Evolutionary conservation across 305 asterid species (phyloP).

Genomic region (Lippia alba): DNA sequence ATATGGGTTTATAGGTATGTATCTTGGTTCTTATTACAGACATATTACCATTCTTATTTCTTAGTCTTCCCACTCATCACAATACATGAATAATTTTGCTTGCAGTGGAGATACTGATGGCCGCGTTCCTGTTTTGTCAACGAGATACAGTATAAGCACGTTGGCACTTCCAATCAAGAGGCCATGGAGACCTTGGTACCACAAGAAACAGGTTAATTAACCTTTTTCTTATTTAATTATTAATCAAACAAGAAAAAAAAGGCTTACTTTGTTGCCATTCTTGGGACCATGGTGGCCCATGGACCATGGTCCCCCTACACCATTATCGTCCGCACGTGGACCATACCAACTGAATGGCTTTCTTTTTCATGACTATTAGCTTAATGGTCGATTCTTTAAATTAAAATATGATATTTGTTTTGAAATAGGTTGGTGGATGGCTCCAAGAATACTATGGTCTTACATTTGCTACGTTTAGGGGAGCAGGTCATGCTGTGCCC

Average conservation of each 20-base stretch:
- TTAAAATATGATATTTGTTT: not conserved
- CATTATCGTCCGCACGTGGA: no score
- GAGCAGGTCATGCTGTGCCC: slow-evolving; percentile 97
- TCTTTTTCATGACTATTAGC: no score
- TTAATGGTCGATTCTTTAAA: not conserved
- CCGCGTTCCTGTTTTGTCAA: slow-evolving; percentile 86
- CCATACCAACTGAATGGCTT: no score
- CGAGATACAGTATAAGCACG: slow-evolving; percentile 79
- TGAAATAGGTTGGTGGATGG: slow-evolving; percentile 87
- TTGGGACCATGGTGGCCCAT: no score
- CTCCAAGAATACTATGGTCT: slow-evolving; percentile 84
- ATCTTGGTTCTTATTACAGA: not conserved
- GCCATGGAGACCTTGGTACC: slow-evolving; percentile 97
- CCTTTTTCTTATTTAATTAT: no score
- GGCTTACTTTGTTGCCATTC: no score
- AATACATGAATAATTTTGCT: not conserved
- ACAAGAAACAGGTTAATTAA: slow-evolving; percentile 73
- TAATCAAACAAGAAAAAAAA: no score
- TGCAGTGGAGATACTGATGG: slow-evolving; percentile 93
- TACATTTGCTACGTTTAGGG: slow-evolving; percentile 89
- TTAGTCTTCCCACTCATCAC: not conserved
- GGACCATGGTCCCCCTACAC: no score
- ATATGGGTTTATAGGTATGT: slow-evolving; percentile 91
- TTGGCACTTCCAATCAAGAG: slow-evolving; percentile 66
- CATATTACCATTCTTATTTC: not conserved